These are phyloP conservation scores for Capronia coronata DNA, from an alignment of 2,329 filamentous ascomycete species.

Conservation along the genomic window DNA sequence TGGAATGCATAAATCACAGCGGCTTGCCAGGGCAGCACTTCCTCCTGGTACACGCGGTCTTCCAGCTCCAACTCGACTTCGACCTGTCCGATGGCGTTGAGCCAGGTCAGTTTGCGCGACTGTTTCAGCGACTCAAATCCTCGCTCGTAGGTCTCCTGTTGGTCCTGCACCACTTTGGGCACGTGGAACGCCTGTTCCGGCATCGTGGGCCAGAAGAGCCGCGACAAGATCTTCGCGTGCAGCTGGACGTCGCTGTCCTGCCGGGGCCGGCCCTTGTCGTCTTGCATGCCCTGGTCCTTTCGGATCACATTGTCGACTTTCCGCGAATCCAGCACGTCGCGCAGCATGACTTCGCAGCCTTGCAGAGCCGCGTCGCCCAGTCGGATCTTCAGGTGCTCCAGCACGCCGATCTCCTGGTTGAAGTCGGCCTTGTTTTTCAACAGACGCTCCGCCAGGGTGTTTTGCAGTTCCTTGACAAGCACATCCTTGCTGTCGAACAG, in stretches of 20 bases:
- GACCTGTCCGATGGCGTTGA: conserved; percentile 73
- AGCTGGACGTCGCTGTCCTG: conserved; percentile 40
- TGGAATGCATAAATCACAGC: conserved; percentile 82
- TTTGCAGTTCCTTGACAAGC: conserved; percentile 91
- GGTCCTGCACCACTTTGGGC: conserved; percentile 41
- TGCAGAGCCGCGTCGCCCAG: conserved; percentile 83
- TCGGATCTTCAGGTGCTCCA: conserved; percentile 79
- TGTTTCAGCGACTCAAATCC: conserved; percentile 76
- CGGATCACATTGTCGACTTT: conserved; percentile 64
- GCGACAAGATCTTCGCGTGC: conserved; percentile 79
- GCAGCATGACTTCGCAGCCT: conserved; percentile 94
- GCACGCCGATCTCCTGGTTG: conserved; percentile 71
- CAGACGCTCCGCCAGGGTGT: conserved; percentile 77
- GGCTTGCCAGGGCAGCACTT: conserved; percentile 76
- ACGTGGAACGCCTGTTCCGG: conserved; percentile 48
- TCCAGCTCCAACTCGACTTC: conserved; percentile 74
- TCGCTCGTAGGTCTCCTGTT: conserved; percentile 64
- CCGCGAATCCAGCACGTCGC: conserved; percentile 78
- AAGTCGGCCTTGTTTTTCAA: conserved; percentile 60
- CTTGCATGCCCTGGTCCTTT: conserved; percentile 39
- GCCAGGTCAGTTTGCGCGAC: conserved; percentile 80
- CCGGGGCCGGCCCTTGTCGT: conserved; percentile 24
- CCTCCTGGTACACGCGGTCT: conserved; percentile 64
- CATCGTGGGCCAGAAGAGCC: conserved; percentile 86
- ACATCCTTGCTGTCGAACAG: conserved; percentile 83